A percentile compares a stretch with the other conserved stretches of the same genome.
phyloP scores from a whole-genome alignment of 306 rosid species.

The Leucaena leucocephala region DNA sequence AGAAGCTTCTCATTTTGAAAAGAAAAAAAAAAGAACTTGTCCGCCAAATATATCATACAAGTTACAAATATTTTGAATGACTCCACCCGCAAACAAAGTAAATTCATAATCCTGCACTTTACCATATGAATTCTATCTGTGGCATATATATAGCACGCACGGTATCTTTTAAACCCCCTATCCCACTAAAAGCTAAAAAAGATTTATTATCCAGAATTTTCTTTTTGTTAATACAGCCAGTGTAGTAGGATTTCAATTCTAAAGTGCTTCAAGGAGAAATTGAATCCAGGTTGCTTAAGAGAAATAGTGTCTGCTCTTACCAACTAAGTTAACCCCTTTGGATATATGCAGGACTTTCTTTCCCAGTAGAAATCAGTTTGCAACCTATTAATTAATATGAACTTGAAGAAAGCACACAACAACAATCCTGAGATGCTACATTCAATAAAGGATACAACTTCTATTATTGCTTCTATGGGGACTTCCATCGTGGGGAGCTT shows the following conservation, averaged over 20 bases:
- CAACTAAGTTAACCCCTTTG: neutral
- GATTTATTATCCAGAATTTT: neutral
- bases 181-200: neutral
- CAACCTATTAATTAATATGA: slow-evolving; percentile 3
- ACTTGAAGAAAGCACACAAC: neutral
- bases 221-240: neutral
- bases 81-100: slow-evolving; percentile 1
- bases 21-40: neutral
- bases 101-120: neutral
- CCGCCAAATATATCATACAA: neutral
- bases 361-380: neutral
- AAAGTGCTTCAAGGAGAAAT: neutral
- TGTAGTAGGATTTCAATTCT: neutral
- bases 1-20: neutral
- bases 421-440: slow-evolving; percentile 19
- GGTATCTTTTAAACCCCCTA: neutral
- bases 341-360: slow-evolving; percentile 16
- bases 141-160: neutral
- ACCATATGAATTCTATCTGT: neutral
- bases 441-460: slow-evolving; percentile 56
- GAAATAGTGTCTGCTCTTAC: neutral
- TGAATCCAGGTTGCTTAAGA: neutral
- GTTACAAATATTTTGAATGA: slow-evolving; percentile 15
- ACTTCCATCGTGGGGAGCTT: slow-evolving; percentile 37
- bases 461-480: slow-evolving; percentile 41